Percentiles rank a stretch among this genome's conserved stretches.
Conservation (phyloP, 441 rosid species). For the Kokia cookei region DNA sequence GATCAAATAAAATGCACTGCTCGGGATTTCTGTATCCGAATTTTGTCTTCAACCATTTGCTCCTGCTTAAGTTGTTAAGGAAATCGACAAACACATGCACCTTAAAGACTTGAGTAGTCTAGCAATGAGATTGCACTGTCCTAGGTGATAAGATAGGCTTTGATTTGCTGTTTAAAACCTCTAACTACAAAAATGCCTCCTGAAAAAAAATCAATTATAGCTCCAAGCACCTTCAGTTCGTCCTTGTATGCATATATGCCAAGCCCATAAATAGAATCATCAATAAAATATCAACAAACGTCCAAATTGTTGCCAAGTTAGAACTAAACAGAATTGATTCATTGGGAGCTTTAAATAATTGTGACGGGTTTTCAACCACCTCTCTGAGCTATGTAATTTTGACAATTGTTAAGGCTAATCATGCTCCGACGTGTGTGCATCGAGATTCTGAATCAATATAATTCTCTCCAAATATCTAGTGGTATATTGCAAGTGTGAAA, state of each 20-base stretch:
- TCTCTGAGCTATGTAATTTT: background rate
- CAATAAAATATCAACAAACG: background rate
- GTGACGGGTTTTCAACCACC: background rate
- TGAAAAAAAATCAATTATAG: background rate
- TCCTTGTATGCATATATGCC: background rate
- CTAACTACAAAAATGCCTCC: background rate
- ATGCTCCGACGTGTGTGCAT: no score
- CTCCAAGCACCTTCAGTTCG: background rate
- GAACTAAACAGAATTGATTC: background rate
- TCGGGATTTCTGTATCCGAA: background rate
- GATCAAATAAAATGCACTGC: conserved; percentile 4
- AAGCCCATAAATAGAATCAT: background rate
- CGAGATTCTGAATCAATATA: no score
- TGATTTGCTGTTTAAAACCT: background rate
- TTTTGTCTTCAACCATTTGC: background rate
- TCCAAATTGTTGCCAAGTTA: background rate
- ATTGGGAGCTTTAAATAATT: background rate
- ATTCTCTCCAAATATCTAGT: no score
- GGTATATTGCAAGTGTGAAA: no score
- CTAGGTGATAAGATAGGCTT: background rate
- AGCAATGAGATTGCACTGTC: background rate
- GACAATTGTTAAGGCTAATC: background rate
- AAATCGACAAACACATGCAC: background rate
- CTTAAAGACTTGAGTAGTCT: background rate
- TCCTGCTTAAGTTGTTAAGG: background rate